Conservation (phyloP, 306 rosid genomes). For the Quercus wislizeni region DNA sequence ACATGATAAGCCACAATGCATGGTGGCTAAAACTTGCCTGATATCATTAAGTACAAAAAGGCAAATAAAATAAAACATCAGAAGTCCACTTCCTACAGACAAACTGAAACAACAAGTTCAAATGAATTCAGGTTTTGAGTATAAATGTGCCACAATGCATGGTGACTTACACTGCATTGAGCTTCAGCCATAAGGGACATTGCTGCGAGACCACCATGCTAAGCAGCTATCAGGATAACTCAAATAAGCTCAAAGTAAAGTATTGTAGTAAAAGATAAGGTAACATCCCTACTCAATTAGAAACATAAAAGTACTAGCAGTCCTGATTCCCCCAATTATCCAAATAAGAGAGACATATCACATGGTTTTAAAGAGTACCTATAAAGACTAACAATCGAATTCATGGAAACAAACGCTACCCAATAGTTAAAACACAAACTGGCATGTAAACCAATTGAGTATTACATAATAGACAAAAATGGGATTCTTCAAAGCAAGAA, state of each 20-base stretch:
- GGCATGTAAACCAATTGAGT: background rate
- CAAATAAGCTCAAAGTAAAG: constrained; percentile 23
- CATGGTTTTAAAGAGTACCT: constrained; percentile 14
- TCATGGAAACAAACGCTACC: constrained; percentile 5
- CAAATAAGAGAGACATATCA: constrained; percentile 28
- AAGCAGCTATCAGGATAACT: constrained; percentile 29
- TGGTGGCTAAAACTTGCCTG: constrained; percentile 20
- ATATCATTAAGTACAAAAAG: background rate
- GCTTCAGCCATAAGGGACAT: constrained; percentile 31
- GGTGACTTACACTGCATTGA: constrained; percentile 30
- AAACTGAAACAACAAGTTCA: background rate
- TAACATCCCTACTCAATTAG: constrained; percentile 30
- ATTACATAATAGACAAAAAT: background rate
- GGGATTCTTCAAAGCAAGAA: constrained; percentile 17
- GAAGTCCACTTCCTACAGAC: background rate
- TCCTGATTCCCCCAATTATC: constrained; percentile 25
- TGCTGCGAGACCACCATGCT: constrained; percentile 22
- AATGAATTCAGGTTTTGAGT: background rate
- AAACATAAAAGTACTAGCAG: constrained; percentile 28
- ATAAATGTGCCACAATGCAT: constrained; percentile 21
- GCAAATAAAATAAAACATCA: background rate
- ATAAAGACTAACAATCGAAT: constrained; percentile 12
- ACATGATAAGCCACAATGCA: constrained; percentile 22
- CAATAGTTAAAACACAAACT: constrained; percentile 7
- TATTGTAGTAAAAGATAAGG: constrained; percentile 19